phyloP scores from a whole-genome alignment of 2,329 filamentous ascomycete genomes.

The Malbranchea cinnamomea region DNA sequence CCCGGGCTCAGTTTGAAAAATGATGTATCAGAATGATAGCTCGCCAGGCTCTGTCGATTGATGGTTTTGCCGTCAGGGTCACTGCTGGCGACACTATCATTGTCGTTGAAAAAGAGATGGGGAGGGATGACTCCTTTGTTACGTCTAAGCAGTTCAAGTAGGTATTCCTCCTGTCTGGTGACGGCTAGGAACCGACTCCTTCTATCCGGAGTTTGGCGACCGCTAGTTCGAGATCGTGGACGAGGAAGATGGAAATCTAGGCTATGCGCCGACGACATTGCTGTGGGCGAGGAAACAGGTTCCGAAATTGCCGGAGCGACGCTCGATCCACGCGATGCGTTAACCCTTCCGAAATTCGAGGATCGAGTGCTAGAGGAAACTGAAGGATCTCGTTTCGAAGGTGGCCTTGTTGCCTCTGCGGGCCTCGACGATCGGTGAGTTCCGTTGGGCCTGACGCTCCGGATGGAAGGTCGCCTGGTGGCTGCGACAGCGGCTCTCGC shows the following conservation, averaged over 20 bases:
- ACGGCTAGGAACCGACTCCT: slow-evolving; percentile 37
- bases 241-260: slow-evolving; percentile 5
- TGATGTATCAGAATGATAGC: slow-evolving; percentile 23
- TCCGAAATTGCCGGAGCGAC: slow-evolving; percentile 22
- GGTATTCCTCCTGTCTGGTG: slow-evolving; percentile 37
- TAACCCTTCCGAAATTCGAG: slow-evolving; percentile 13
- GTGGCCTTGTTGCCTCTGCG: slow-evolving; percentile 9
- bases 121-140: slow-evolving; percentile 34
- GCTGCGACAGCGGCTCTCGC: slow-evolving; percentile 25
- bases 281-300: slow-evolving; percentile 13
- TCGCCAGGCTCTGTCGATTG: slow-evolving; percentile 8
- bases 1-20: slow-evolving; percentile 26
- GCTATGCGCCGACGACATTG: slow-evolving; percentile 12
- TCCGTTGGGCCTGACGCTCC: slow-evolving; percentile 16
- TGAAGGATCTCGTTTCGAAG: slow-evolving; percentile 13
- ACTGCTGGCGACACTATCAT: slow-evolving; percentile 3
- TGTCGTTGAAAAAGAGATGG: slow-evolving; percentile 19
- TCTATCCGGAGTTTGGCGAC: slow-evolving; percentile 16
- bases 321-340: slow-evolving; percentile 17
- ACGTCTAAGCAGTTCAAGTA: slow-evolving; percentile 36
- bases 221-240: slow-evolving; percentile 12
- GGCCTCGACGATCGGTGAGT: slow-evolving; percentile 16
- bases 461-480: slow-evolving; percentile 15
- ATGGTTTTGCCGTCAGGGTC: slow-evolving; percentile 6
- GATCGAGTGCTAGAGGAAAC: slow-evolving; percentile 17